Evolutionary conservation across 1,284 basidiomycete species (phyloP).

Genomic region (Cerioporus squamosus): DNA sequence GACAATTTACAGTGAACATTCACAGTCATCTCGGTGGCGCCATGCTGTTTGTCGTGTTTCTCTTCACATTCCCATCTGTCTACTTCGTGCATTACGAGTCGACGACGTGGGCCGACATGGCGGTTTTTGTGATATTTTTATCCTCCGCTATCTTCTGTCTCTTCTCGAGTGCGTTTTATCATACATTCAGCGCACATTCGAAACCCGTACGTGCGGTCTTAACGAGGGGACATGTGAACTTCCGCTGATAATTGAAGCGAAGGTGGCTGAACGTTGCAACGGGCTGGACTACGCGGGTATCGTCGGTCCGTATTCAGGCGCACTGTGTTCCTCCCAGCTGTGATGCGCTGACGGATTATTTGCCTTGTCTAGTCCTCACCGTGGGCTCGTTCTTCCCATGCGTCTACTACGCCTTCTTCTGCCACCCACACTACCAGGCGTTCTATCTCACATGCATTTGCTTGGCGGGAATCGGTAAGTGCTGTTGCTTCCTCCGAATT

Average conservation of each 20-base stretch:
- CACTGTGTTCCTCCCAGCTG: not conserved
- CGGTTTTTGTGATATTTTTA: constrained; percentile 72
- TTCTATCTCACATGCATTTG: constrained; percentile 61
- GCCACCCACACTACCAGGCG: constrained; percentile 53
- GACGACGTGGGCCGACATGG: constrained; percentile 66
- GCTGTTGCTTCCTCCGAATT: not conserved
- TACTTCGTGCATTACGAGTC: constrained; percentile 53
- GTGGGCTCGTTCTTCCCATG: constrained; percentile 85
- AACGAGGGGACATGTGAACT: not conserved
- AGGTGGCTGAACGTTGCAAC: constrained; percentile 42
- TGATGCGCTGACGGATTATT: not conserved
- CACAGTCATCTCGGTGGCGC: constrained; percentile 86
- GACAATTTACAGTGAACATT: constrained; percentile 74
- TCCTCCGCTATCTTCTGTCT: constrained; percentile 79
- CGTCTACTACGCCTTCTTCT: constrained; percentile 77
- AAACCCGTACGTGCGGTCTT: constrained; percentile 47
- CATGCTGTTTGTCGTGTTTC: constrained; percentile 66
- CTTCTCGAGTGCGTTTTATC: constrained; percentile 76
- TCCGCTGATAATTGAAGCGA: constrained; percentile 8
- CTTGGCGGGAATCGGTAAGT: constrained; percentile 65
- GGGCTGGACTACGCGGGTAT: constrained; percentile 79
- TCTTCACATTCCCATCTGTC: constrained; percentile 54
- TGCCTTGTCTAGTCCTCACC: constrained; percentile 44
- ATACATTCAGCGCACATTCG: constrained; percentile 80
- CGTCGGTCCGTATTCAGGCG: constrained; percentile 39